Percentiles rank a stretch among this genome's conserved stretches.
phyloP scores from a whole-genome alignment of 2,329 filamentous ascomycete species.

The Elsinoe necatrix region DNA sequence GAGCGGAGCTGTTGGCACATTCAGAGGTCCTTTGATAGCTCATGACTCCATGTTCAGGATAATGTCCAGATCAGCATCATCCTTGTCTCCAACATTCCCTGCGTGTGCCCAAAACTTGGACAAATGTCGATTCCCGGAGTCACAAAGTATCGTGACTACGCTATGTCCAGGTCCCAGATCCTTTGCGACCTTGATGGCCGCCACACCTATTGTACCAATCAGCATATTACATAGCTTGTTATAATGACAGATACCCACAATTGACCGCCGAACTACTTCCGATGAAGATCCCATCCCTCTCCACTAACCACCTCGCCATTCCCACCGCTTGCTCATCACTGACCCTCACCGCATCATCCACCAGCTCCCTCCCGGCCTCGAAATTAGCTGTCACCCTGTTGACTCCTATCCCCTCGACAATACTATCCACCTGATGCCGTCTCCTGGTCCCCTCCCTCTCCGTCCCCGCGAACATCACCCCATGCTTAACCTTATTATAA shows the following conservation, averaged over 20 bases:
- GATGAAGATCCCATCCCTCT: conserved; percentile 88
- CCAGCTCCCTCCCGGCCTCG: conserved; percentile 71
- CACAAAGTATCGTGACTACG: conserved; percentile 78
- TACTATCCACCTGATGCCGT: conserved; percentile 84
- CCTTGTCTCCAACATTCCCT: conserved; percentile 51
- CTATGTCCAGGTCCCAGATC: conserved; percentile 49
- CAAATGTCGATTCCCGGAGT: conserved; percentile 65
- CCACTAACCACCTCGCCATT: conserved; percentile 96
- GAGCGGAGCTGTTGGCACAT: no score
- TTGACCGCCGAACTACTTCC: conserved; percentile 97
- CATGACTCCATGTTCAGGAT: conserved; percentile 37
- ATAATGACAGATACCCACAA: conserved; percentile 45
- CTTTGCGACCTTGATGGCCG: conserved; percentile 61
- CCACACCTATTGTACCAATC: conserved; percentile 42
- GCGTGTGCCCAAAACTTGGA: conserved; percentile 78
- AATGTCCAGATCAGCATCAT: conserved; percentile 46
- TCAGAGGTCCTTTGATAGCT: background rate
- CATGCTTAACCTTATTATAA: conserved; percentile 84
- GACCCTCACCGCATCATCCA: conserved; percentile 85
- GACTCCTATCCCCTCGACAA: conserved; percentile 93
- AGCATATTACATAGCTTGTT: background rate
- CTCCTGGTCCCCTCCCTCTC: conserved; percentile 86
- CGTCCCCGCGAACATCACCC: conserved; percentile 87
- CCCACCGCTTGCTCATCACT: conserved; percentile 78
- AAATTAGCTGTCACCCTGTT: conserved; percentile 94